phyloP scores from a whole-genome alignment of 2,329 filamentous ascomycete species.

The Hypoxylon sp. region DNA sequence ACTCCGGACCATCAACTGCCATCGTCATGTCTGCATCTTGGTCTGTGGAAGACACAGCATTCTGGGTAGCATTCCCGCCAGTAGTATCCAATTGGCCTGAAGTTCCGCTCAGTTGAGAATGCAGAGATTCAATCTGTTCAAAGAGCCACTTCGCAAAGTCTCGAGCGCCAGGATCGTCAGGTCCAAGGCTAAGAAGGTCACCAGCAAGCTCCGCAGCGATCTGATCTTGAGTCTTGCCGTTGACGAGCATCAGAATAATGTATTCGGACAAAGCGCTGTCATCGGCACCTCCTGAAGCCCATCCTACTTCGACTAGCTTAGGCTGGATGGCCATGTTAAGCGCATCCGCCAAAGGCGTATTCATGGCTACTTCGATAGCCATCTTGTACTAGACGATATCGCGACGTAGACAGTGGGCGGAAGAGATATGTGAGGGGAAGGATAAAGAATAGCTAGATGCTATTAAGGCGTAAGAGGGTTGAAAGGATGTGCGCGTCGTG shows the following conservation, averaged over 20 bases:
- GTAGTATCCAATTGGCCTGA: constrained; percentile 52
- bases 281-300: constrained; percentile 83
- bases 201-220: constrained; percentile 89
- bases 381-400: constrained; percentile 65
- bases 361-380: constrained; percentile 81
- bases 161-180: constrained; percentile 85
- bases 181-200: constrained; percentile 85
- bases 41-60: constrained; percentile 56
- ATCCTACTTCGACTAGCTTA: constrained; percentile 93
- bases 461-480: constrained; percentile 15
- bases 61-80: constrained; percentile 43
- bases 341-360: constrained; percentile 87
- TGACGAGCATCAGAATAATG: constrained; percentile 96
- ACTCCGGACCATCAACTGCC: constrained; percentile 61
- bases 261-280: constrained; percentile 93
- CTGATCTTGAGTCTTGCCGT: constrained; percentile 92
- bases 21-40: constrained; percentile 83
- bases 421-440: neutral
- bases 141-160: constrained; percentile 97
- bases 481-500: constrained; percentile 35
- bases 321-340: constrained; percentile 87
- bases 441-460: constrained; percentile 13
- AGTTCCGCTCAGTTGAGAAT: constrained; percentile 72
- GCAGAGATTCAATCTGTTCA: constrained; percentile 80
- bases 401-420: constrained; percentile 6